Conservation (phyloP, 2,329 filamentous ascomycete species). For the Gaeumannomyces tritici region DNA sequence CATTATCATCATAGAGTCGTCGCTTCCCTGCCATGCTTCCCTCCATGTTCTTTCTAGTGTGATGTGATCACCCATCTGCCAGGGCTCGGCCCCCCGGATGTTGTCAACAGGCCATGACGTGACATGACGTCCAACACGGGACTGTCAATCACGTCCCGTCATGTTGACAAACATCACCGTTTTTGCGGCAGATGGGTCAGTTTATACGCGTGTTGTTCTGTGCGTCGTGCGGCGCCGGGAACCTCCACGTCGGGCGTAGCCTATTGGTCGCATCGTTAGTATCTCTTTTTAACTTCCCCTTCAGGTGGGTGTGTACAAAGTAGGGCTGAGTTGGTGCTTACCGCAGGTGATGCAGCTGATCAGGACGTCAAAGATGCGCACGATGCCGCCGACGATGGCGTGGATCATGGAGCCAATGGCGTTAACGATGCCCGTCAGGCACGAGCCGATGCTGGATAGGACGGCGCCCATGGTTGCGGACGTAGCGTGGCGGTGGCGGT, state of each 20-base stretch:
- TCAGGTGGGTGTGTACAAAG: background rate
- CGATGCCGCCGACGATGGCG: constrained; percentile 59
- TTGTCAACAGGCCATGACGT: too few species aligned
- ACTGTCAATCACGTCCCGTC: background rate
- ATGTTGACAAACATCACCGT: background rate
- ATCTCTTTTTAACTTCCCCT: background rate
- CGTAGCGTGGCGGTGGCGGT: background rate
- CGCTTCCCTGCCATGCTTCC: too few species aligned
- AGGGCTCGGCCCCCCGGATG: background rate
- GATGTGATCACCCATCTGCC: too few species aligned
- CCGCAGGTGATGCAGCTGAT: constrained; percentile 4
- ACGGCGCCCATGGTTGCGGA: constrained; percentile 34
- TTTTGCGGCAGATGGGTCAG: constrained; percentile 3
- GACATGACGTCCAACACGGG: too few species aligned
- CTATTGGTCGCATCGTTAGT: background rate
- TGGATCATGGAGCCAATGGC: constrained; percentile 55
- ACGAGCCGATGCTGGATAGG: constrained; percentile 55
- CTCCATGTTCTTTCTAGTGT: too few species aligned
- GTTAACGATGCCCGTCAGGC: constrained; percentile 59
- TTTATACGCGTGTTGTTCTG: background rate
- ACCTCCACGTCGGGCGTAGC: background rate
- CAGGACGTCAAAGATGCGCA: constrained; percentile 49
- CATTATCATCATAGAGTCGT: background rate
- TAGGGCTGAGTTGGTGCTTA: background rate
- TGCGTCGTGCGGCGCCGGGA: background rate